Percentiles rank a stretch among this genome's conserved stretches.
Conservation (phyloP, 1,284 basidiomycete species). For the Cutaneotrichosporon cyanovorans region DNA sequence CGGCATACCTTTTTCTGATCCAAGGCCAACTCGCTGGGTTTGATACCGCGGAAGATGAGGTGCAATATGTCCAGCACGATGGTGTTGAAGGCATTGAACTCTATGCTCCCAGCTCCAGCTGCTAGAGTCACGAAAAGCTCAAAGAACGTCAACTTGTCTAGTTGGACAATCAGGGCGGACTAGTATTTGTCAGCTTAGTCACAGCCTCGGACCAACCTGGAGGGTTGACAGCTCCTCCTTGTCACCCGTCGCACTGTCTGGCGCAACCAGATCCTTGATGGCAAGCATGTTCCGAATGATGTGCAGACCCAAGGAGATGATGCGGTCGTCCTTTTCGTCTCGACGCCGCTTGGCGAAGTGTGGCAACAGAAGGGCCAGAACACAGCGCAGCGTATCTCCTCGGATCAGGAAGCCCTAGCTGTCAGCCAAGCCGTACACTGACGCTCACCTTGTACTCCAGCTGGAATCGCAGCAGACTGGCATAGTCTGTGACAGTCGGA, state of each 20-base stretch:
- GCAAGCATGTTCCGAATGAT: conserved; percentile 82
- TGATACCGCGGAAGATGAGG: conserved; percentile 70
- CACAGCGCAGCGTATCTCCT: conserved; percentile 56
- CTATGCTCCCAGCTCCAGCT: conserved; percentile 62
- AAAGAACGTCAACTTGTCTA: conserved; percentile 65
- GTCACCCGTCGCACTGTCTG: conserved; percentile 61
- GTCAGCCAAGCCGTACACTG: neutral
- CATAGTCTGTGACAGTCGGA: conserved; percentile 74
- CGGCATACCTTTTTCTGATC: conserved; percentile 62
- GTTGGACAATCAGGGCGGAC: conserved; percentile 61
- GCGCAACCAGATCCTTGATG: conserved; percentile 70
- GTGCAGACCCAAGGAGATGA: conserved; percentile 81
- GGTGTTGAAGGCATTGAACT: conserved; percentile 76
- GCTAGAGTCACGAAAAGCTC: conserved; percentile 76
- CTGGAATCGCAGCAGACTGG: conserved; percentile 68
- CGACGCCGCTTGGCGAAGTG: conserved; percentile 61
- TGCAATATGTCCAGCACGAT: conserved; percentile 84
- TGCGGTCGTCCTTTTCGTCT: conserved; percentile 68
- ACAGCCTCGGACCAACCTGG: conserved; percentile 49
- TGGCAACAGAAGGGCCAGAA: conserved; percentile 63
- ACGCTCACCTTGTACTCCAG: conserved; percentile 68
- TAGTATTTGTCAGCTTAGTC: conserved; percentile 28
- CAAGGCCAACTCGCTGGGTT: conserved; percentile 55
- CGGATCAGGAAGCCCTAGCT: conserved; percentile 52
- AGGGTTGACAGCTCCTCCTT: conserved; percentile 66